Conservation (phyloP, 305 asterid species). For the Fraxinus sp. region DNA sequence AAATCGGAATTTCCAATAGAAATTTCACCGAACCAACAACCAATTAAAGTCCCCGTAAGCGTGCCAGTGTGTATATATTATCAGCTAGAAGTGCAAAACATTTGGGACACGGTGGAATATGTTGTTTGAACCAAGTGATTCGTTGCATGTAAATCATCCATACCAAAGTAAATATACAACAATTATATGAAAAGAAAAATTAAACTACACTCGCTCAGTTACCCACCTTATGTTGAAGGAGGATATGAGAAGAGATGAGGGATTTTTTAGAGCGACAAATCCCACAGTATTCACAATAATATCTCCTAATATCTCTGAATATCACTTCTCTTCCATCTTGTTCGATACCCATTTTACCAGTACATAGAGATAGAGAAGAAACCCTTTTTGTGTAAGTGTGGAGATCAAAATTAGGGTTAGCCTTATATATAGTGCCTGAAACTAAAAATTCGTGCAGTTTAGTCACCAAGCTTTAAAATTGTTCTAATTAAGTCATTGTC, state of each 20-base stretch:
- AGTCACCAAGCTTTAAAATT: neutral
- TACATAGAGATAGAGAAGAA: neutral
- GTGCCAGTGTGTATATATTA: neutral
- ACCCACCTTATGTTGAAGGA: constrained; percentile 54
- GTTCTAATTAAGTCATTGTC: neutral
- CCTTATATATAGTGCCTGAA: neutral
- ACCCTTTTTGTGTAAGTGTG: neutral
- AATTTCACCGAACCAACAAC: neutral
- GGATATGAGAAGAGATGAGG: constrained; percentile 62
- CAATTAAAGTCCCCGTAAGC: neutral
- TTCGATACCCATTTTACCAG: neutral
- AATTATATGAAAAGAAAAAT: neutral
- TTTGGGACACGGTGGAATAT: neutral
- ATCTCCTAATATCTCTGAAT: constrained; percentile 72
- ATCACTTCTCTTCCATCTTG: constrained; percentile 24
- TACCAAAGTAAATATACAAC: neutral
- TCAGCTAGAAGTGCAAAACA: neutral
- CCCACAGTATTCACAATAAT: constrained; percentile 80
- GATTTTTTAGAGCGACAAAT: constrained; percentile 80
- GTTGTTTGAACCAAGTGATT: neutral
- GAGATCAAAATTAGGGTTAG: neutral
- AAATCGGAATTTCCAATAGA: neutral
- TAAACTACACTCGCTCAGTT: neutral
- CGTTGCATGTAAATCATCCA: neutral
- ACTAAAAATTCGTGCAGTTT: neutral